Percentiles rank a stretch among this genome's conserved stretches.
phyloP scores from a whole-genome alignment of 352 stramenopile genomes.

The Phytopythium delawarense region DNA sequence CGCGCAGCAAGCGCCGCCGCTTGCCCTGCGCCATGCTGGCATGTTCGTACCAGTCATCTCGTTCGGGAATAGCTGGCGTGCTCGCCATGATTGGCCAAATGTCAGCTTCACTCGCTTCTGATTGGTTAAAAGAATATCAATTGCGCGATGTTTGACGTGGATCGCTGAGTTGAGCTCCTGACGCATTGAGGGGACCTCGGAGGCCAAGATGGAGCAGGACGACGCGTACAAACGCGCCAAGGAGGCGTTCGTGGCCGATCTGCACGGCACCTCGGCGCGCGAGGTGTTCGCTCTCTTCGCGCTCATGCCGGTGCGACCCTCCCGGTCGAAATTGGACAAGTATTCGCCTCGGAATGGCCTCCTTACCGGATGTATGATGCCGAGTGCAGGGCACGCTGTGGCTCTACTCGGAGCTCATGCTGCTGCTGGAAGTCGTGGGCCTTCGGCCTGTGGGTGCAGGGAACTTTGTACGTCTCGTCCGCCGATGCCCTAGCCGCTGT shows the following conservation, averaged over 20 bases:
- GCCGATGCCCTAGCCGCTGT: not conserved
- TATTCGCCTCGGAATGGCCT: not conserved
- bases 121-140: slow-evolving; percentile 21
- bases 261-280: slow-evolving; percentile 59
- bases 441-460: slow-evolving; percentile 42
- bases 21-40: slow-evolving; percentile 2
- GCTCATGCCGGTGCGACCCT: slow-evolving; percentile 53
- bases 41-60: slow-evolving; percentile 62
- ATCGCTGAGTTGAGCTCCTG: not conserved
- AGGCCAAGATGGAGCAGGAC: slow-evolving; percentile 34
- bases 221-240: slow-evolving; percentile 84
- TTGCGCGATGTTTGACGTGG: not conserved
- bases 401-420: slow-evolving; percentile 80
- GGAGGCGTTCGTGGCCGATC: slow-evolving; percentile 70
- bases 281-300: slow-evolving; percentile 79
- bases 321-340: not conserved
- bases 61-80: slow-evolving; percentile 16
- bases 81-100: slow-evolving; percentile 32
- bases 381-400: slow-evolving; percentile 51
- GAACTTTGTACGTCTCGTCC: slow-evolving; percentile 37
- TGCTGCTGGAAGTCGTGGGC: slow-evolving; percentile 67
- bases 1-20: not conserved
- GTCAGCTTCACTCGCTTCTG: not conserved
- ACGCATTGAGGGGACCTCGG: not conserved
- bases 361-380: not conserved